These are phyloP conservation scores for Chaetomium cochliodes DNA, from an alignment of 495 filamentous ascomycete genomes.

Conservation along the genomic window DNA sequence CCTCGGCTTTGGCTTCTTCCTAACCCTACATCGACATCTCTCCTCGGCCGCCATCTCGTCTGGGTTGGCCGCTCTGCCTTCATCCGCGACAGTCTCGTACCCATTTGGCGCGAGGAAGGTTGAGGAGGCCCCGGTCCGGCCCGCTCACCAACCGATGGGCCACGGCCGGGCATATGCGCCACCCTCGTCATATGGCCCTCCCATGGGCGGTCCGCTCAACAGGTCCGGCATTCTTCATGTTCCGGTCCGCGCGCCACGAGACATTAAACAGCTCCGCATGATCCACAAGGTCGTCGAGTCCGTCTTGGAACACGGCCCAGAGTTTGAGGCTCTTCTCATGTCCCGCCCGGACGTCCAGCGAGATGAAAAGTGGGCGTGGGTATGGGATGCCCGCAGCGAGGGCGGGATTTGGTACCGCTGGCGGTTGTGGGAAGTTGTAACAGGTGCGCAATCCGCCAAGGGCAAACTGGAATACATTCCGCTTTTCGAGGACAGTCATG, in stretches of 20 bases:
- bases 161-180: constrained; percentile 78
- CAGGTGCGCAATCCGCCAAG: constrained; percentile 45
- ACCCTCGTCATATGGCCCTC: constrained; percentile 61
- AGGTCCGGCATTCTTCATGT: constrained; percentile 60
- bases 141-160: constrained; percentile 58
- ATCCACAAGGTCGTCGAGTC: constrained; percentile 87
- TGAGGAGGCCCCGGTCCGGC: constrained; percentile 46
- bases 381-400: constrained; percentile 82
- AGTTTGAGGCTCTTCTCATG: constrained; percentile 95
- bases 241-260: constrained; percentile 69
- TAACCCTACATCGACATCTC: constrained; percentile 76
- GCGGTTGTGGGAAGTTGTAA: constrained; percentile 82
- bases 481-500: constrained; percentile 68
- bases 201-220: constrained; percentile 46
- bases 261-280: constrained; percentile 74
- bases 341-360: constrained; percentile 70
- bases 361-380: constrained; percentile 89
- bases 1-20: constrained; percentile 81
- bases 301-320: constrained; percentile 73
- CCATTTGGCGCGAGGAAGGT: constrained; percentile 85
- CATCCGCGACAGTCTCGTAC: constrained; percentile 56
- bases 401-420: constrained; percentile 87
- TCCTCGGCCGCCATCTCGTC: constrained; percentile 74
- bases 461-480: constrained; percentile 49
- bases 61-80: constrained; percentile 50